phyloP scores from a whole-genome alignment of 2,329 filamentous ascomycete species.

The Immersiporthe knoxdaviesiana region DNA sequence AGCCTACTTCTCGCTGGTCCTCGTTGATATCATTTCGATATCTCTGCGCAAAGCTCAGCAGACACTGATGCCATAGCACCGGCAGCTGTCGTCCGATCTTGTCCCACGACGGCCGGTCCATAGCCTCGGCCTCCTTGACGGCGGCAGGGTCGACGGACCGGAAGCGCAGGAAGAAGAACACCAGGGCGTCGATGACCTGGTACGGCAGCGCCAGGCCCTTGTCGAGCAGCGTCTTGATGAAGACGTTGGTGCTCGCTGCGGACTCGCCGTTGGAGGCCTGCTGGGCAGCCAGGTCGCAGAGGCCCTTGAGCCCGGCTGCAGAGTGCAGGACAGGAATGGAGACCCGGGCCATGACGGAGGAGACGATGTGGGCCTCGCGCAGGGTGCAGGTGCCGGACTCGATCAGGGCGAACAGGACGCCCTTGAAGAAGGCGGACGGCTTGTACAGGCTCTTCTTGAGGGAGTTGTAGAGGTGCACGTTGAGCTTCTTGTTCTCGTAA shows the following conservation, averaged over 20 bases:
- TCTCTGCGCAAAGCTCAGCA: conserved; percentile 88
- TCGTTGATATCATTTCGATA: conserved; percentile 97
- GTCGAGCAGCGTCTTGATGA: conserved; percentile 89
- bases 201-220: conserved; percentile 97
- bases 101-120: conserved; percentile 47
- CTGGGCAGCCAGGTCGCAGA: conserved; percentile 93
- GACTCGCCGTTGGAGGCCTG: conserved; percentile 84
- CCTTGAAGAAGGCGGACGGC: conserved; percentile 95
- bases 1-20: conserved; percentile 69
- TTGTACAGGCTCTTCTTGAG: conserved; percentile 94
- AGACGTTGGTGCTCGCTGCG: conserved; percentile 90
- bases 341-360: conserved; percentile 80
- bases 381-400: conserved; percentile 85
- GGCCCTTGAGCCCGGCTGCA: conserved; percentile 83
- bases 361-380: conserved; percentile 89
- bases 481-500: conserved; percentile 89
- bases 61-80: conserved; percentile 93
- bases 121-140: conserved; percentile 57
- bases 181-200: conserved; percentile 90
- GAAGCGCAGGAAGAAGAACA: conserved; percentile 96
- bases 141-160: conserved; percentile 67
- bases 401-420: conserved; percentile 88
- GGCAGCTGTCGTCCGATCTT: conserved; percentile 62
- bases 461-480: conserved; percentile 92
- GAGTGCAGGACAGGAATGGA: conserved; percentile 91